These are phyloP conservation scores for Teunomyces tritomae DNA, from an alignment of 805 yeast species.

Conservation along the genomic window DNA sequence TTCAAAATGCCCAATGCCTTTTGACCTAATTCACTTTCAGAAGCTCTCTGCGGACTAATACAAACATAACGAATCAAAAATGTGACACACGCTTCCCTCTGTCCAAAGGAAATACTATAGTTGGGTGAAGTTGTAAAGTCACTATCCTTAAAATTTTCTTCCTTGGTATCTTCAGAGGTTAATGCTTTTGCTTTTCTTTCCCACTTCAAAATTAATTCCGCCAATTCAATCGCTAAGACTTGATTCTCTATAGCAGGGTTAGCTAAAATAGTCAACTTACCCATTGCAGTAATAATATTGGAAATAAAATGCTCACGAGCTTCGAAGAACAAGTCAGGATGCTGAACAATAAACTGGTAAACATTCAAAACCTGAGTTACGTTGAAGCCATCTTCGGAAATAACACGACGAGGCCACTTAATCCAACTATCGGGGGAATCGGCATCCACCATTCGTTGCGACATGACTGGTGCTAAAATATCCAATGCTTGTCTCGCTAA, in stretches of 20 bases:
- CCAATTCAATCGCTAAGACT: conserved; percentile 80
- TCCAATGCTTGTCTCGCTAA: conserved; percentile 87
- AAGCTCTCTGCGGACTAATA: conserved; percentile 77
- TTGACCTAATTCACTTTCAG: conserved; percentile 79
- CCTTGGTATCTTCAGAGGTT: conserved; percentile 16
- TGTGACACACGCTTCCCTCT: conserved; percentile 86
- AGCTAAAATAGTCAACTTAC: conserved; percentile 75
- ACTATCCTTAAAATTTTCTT: conserved; percentile 12
- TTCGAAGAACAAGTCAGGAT: conserved; percentile 77
- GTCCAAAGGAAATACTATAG: conserved; percentile 68
- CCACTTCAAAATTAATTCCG: conserved; percentile 84
- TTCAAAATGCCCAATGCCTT: conserved; percentile 78
- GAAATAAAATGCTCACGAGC: conserved; percentile 89
- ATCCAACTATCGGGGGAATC: conserved; percentile 73
- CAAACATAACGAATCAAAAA: conserved; percentile 86
- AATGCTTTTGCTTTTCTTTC: conserved; percentile 50
- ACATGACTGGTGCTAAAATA: conserved; percentile 82
- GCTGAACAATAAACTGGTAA: conserved; percentile 84
- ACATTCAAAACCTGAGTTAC: conserved; percentile 83
- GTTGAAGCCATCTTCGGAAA: conserved; percentile 85
- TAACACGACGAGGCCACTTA: conserved; percentile 89
- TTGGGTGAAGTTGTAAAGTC: conserved; percentile 48
- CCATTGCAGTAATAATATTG: conserved; percentile 88
- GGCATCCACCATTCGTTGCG: conserved; percentile 54
- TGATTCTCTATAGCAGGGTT: conserved; percentile 82